Percentiles rank a stretch among this genome's conserved stretches.
Evolutionary conservation across 2,329 filamentous ascomycete genomes (phyloP).

Genomic region (Esteya vermicola): DNA sequence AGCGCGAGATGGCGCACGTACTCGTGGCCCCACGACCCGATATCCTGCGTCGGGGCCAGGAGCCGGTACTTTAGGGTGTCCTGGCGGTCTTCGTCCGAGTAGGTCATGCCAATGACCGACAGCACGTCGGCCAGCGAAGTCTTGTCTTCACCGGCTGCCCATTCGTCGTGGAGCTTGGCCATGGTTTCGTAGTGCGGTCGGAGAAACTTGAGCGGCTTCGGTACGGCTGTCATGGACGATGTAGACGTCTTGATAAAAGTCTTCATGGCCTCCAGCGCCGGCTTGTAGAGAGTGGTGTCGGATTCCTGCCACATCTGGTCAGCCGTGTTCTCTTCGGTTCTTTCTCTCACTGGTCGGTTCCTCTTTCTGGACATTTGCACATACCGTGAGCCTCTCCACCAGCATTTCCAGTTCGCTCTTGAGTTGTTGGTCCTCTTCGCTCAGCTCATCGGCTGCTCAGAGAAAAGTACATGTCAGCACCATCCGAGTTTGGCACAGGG

Average conservation of each 20-base stretch:
- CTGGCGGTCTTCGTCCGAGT: conserved; percentile 87
- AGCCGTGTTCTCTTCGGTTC: neutral
- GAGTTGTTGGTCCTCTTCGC: conserved; percentile 93
- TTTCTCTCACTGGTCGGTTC: neutral
- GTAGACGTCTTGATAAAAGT: conserved; percentile 98
- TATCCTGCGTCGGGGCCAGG: conserved; percentile 77
- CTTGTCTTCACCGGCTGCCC: conserved; percentile 75
- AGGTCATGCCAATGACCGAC: conserved; percentile 97
- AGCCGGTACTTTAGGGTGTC: conserved; percentile 95
- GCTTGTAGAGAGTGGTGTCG: conserved; percentile 76
- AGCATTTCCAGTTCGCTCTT: conserved; percentile 98
- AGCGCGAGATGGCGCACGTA: conserved; percentile 91
- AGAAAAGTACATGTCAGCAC: neutral
- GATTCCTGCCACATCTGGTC: conserved; percentile 48
- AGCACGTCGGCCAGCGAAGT: conserved; percentile 85
- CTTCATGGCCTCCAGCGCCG: conserved; percentile 91
- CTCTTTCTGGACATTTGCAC: no score
- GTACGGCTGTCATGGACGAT: conserved; percentile 97
- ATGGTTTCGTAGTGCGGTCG: conserved; percentile 90
- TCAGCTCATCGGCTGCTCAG: conserved; percentile 64
- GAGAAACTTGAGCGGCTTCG: conserved; percentile 95
- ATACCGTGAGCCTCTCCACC: conserved; percentile 81
- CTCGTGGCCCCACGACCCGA: conserved; percentile 96
- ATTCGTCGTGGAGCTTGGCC: conserved; percentile 76
- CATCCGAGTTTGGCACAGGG: neutral